Evolutionary conservation across 2,329 filamentous ascomycete genomes (phyloP).

Genomic region (Penicillium occitanis): DNA sequence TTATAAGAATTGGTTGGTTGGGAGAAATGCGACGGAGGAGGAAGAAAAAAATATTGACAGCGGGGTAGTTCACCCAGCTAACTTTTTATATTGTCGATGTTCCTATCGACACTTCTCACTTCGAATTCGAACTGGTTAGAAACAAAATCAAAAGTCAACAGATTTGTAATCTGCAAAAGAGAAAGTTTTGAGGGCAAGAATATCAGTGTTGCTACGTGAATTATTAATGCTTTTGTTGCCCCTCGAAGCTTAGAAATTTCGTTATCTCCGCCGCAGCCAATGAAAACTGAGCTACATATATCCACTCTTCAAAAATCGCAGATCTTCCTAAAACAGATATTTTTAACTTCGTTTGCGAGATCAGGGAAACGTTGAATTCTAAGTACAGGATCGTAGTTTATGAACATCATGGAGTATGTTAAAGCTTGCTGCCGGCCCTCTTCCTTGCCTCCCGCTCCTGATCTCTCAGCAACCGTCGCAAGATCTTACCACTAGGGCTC

Average conservation of each 20-base stretch:
- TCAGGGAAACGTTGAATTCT: neutral
- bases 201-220: conserved; percentile 4
- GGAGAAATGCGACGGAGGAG: too few relatives aligned
- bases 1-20: too few relatives aligned
- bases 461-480: conserved; percentile 66
- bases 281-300: neutral
- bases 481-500: conserved; percentile 63
- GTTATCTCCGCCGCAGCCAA: conserved; percentile 11
- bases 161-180: conserved; percentile 11
- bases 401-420: conserved; percentile 26
- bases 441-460: conserved; percentile 68
- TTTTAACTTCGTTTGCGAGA: neutral
- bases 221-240: conserved; percentile 18
- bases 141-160: neutral
- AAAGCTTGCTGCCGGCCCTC: conserved; percentile 66
- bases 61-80: conserved; percentile 1
- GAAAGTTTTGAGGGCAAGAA: neutral
- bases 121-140: neutral
- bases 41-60: neutral
- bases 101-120: neutral
- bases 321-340: conserved; percentile 8
- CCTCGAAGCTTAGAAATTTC: conserved; percentile 22
- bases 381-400: neutral
- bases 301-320: conserved; percentile 8
- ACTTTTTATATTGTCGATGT: neutral